Base-by-base conservation (phyloP, 352 stramenopile species). In the Thalassiosira hispida region DNA sequence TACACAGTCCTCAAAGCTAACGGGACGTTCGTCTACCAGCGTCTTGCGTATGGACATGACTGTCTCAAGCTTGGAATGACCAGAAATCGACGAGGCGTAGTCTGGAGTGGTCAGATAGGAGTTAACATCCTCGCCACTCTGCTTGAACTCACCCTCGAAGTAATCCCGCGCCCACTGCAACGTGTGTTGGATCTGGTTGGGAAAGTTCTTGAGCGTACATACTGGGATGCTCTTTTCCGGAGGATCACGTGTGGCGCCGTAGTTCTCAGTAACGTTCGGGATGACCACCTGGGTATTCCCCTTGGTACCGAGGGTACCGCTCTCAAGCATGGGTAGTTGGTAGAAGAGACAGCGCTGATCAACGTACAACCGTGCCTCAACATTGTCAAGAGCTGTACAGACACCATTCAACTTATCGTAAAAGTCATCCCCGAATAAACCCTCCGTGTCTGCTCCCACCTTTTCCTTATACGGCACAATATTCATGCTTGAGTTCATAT, bases 201-300 rank as follows among this genome's bases (percentile, higher is more conserved):
- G 98, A 77, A 99, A 99, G 89, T 99, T 99, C 90, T 99, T 99
- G 20, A 99, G 90, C 0, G 98, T 99, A 80, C 98, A 99, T 57
- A 99, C 97, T 7, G 97, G 97, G 81, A 99, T 99, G 60, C 93
- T 98, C 89, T 99, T 99, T 88, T 99, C 98, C 4, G 97, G 97
- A 71, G 97, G 97, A 84, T 99, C 97, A 42, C 96, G 95, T 40
- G 96, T 98, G 31, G 92, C 85, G 16, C 97, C 96, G 76, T 99
- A 99, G 84, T 98, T 92, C 75, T 97, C 93, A 4, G 95, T 98
- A 12, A 96, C 73, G 71, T 91, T 66, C 2, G 95, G 95, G 16
- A 97, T 89, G 22, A 97, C 93, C 46, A 97, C 86, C 85, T 98
- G 94, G 1, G 97, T 99, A 59, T 96, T 96, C 29, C 93, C 92